These are phyloP conservation scores for Tricholomella constricta DNA, from an alignment of 768 basidiomycete genomes.

Conservation along the genomic window DNA sequence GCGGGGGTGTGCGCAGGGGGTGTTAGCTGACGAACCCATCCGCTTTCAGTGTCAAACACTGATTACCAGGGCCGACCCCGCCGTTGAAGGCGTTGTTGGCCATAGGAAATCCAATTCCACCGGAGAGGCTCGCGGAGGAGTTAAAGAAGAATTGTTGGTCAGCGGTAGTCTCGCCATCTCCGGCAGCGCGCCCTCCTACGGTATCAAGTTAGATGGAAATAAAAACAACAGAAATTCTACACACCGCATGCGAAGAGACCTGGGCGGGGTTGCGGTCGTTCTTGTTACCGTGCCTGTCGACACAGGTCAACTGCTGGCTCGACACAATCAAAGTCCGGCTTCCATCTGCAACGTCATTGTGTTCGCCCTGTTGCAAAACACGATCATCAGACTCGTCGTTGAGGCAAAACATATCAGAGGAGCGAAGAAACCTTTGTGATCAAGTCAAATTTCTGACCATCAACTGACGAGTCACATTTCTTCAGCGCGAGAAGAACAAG, in stretches of 20 bases:
- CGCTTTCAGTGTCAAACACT: conserved; percentile 23
- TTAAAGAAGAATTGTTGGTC: conserved; percentile 31
- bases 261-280: conserved; percentile 28
- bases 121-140: conserved; percentile 15
- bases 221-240: background rate
- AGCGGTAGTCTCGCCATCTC: conserved; percentile 24
- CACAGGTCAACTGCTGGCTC: conserved; percentile 30
- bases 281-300: conserved; percentile 25
- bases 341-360: conserved; percentile 28
- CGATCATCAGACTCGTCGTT: conserved; percentile 20
- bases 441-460: conserved; percentile 35
- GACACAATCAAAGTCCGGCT: conserved; percentile 30
- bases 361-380: conserved; percentile 20
- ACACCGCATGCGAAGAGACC: conserved; percentile 29
- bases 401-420: conserved; percentile 19
- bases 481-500: conserved; percentile 30
- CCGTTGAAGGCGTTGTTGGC: conserved; percentile 23
- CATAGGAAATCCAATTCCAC: conserved; percentile 25
- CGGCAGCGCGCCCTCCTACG: conserved; percentile 27
- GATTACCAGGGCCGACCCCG: conserved; percentile 27
- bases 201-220: background rate
- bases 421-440: conserved; percentile 25
- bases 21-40: conserved; percentile 27
- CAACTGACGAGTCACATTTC: conserved; percentile 26
- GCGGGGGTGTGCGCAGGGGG: conserved; percentile 28